Conservation (phyloP, 78 protist species). For the Emiliania huxleyi region DNA sequence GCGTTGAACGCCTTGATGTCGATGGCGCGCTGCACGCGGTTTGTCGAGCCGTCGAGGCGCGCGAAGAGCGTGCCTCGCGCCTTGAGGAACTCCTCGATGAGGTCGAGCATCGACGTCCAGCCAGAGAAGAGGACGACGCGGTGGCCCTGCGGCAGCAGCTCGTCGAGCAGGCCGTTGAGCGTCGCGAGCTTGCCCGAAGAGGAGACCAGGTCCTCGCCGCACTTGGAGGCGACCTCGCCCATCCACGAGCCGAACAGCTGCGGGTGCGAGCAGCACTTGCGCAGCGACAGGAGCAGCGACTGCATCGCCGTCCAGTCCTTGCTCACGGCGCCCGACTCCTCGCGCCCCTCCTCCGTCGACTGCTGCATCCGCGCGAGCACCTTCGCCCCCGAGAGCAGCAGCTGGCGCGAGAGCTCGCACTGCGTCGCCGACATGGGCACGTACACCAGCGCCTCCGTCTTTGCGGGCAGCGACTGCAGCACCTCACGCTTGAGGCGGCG, state of each 20-base stretch:
- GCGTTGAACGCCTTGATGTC: conserved; percentile 59
- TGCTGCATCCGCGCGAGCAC: not conserved
- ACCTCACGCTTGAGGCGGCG: conserved; percentile 47
- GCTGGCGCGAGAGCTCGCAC: not conserved
- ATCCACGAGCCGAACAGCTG: conserved; percentile 55
- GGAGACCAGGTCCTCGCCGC: conserved; percentile 35
- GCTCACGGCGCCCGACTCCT: not conserved
- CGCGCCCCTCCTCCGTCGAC: conserved; percentile 10
- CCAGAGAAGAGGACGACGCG: conserved; percentile 89
- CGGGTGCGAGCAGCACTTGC: conserved; percentile 76
- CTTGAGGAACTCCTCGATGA: conserved; percentile 63
- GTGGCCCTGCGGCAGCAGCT: conserved; percentile 71
- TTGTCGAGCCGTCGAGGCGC: conserved; percentile 72
- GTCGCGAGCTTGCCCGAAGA: conserved; percentile 89
- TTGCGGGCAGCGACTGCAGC: conserved; percentile 1
- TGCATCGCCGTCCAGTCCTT: not conserved
- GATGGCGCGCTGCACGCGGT: conserved; percentile 24
- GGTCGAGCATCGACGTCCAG: conserved; percentile 44
- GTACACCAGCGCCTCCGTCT: conserved; percentile 32
- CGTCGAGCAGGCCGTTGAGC: conserved; percentile 84
- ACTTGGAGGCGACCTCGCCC: not conserved
- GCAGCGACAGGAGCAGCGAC: conserved; percentile 53
- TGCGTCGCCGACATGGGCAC: conserved; percentile 23
- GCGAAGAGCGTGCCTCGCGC: not conserved
- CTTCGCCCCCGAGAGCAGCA: not conserved